These are phyloP conservation scores for Blastobotrys chiropterorum DNA, from an alignment of 805 yeast species.

Conservation along the genomic window DNA sequence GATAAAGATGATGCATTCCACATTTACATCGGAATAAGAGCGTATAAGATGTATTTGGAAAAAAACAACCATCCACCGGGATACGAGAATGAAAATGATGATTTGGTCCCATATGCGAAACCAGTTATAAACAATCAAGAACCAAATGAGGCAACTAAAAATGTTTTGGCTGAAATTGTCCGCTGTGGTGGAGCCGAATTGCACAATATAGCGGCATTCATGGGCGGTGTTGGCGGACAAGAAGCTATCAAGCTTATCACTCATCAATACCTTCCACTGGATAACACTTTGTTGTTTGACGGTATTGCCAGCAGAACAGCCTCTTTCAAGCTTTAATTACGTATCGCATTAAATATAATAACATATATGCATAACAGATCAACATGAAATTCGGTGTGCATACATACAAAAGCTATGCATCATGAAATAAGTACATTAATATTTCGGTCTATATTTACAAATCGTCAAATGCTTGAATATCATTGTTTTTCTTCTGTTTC, in stretches of 20 bases:
- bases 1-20: slow-evolving; percentile 18
- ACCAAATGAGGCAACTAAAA: slow-evolving; percentile 12
- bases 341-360: background rate
- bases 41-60: slow-evolving; percentile 21
- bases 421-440: no score
- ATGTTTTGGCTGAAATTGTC: slow-evolving; percentile 40
- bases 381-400: background rate
- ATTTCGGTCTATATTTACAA: no score
- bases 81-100: background rate
- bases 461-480: slow-evolving; percentile 23
- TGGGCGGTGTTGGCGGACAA: slow-evolving; percentile 85
- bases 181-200: slow-evolving; percentile 38
- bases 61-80: slow-evolving; percentile 1
- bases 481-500: slow-evolving; percentile 40
- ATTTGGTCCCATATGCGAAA: background rate
- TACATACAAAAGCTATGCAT: no score
- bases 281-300: slow-evolving; percentile 65
- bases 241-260: slow-evolving; percentile 73
- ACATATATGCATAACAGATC: background rate
- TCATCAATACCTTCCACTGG: slow-evolving; percentile 73
- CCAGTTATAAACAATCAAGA: background rate
- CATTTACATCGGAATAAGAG: slow-evolving; percentile 23
- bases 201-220: slow-evolving; percentile 56
- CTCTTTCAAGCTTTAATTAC: slow-evolving; percentile 10
- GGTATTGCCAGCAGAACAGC: slow-evolving; percentile 49